These are phyloP conservation scores for Alternaria conjuncta DNA, from an alignment of 2,329 filamentous ascomycete species.

Conservation along the genomic window DNA sequence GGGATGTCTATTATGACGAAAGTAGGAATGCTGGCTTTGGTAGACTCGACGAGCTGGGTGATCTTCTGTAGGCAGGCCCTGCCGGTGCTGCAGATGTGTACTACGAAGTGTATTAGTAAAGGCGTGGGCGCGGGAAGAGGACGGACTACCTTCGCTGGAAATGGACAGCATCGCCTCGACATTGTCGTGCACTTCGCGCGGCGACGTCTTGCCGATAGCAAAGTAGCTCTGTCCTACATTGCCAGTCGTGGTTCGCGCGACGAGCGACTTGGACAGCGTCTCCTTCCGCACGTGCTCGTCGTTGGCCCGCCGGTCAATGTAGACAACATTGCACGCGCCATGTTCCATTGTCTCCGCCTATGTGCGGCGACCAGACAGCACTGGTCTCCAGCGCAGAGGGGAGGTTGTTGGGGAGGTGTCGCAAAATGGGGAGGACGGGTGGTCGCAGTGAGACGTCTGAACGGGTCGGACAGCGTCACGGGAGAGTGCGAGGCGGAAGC, in stretches of 20 bases:
- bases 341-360: constrained; percentile 50
- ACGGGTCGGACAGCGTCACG: constrained; percentile 8
- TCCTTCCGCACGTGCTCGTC: constrained; percentile 49
- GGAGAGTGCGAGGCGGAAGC: constrained; percentile 4
- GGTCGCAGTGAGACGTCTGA: constrained; percentile 13
- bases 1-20: constrained; percentile 53
- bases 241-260: constrained; percentile 40
- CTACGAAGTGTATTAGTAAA: constrained; percentile 31
- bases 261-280: constrained; percentile 43
- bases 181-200: constrained; percentile 47
- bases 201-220: constrained; percentile 36
- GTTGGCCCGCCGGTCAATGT: constrained; percentile 52
- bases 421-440: constrained; percentile 24
- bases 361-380: constrained; percentile 39
- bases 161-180: constrained; percentile 50
- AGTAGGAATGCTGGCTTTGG: constrained; percentile 44
- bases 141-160: constrained; percentile 49
- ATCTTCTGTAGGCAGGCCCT: constrained; percentile 48
- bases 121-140: neutral
- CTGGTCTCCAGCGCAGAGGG: constrained; percentile 43
- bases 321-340: constrained; percentile 54
- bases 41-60: constrained; percentile 42
- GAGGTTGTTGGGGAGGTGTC: constrained; percentile 23
- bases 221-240: constrained; percentile 48
- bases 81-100: constrained; percentile 51